Evolutionary conservation across 805 yeast genomes (phyloP).

Genomic region (Zygotorulaspora danielsina): DNA sequence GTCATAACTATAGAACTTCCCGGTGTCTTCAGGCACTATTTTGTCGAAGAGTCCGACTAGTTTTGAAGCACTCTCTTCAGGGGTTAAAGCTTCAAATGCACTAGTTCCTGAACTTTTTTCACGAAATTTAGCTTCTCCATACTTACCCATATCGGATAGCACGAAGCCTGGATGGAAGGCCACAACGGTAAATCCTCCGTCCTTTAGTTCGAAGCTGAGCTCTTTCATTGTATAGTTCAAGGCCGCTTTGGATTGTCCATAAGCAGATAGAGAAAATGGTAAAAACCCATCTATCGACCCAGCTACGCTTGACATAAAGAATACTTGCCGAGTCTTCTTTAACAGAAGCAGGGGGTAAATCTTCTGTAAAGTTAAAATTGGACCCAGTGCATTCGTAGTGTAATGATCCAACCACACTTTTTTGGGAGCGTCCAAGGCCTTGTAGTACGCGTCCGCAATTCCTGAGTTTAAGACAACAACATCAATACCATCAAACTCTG

Average conservation of each 20-base stretch:
- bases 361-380: conserved; percentile 11
- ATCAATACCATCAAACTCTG: conserved; percentile 27
- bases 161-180: conserved; percentile 41
- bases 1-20: conserved; percentile 29
- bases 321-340: conserved; percentile 24
- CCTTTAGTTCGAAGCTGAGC: conserved; percentile 27
- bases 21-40: conserved; percentile 26
- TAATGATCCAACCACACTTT: conserved; percentile 12
- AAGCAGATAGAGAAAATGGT: conserved; percentile 26
- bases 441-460: conserved; percentile 25
- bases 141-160: conserved; percentile 35
- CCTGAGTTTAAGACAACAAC: conserved; percentile 34
- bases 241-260: conserved; percentile 40
- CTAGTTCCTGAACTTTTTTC: conserved; percentile 5
- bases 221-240: conserved; percentile 33
- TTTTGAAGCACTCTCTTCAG: conserved; percentile 27
- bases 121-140: conserved; percentile 5
- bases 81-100: conserved; percentile 16
- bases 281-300: conserved; percentile 25
- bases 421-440: conserved; percentile 15
- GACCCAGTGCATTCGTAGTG: conserved; percentile 16
- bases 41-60: conserved; percentile 20
- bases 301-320: conserved; percentile 29
- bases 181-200: conserved; percentile 30
- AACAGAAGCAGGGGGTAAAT: conserved; percentile 24